These are phyloP conservation scores for Geotrichum macrosporum DNA, from an alignment of 1,139 yeast species.

Conservation along the genomic window DNA sequence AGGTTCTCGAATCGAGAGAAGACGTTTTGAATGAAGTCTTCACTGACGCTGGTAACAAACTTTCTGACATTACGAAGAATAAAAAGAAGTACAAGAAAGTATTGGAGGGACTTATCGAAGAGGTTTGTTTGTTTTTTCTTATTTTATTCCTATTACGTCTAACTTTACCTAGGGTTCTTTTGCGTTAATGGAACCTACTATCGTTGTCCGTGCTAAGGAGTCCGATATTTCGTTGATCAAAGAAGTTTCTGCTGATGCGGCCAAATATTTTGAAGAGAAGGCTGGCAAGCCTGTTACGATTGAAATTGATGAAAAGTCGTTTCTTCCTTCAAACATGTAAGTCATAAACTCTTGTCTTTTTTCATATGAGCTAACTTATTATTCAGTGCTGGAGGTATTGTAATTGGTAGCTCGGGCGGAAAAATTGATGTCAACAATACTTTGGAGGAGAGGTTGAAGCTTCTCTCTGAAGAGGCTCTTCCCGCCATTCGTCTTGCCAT, in stretches of 20 bases:
- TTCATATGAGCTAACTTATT: not conserved
- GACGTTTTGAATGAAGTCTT: conserved; percentile 72
- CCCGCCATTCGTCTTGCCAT: conserved; percentile 61
- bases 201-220: conserved; percentile 45
- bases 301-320: conserved; percentile 51
- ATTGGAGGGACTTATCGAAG: conserved; percentile 47
- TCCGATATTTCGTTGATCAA: conserved; percentile 47
- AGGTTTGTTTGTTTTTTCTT: conserved; percentile 35
- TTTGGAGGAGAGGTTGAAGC: conserved; percentile 83
- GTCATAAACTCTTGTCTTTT: not conserved
- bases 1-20: conserved; percentile 83
- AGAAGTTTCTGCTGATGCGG: conserved; percentile 59
- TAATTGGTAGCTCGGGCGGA: conserved; percentile 64
- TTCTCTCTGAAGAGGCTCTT: conserved; percentile 77
- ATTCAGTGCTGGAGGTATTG: conserved; percentile 78
- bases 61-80: conserved; percentile 50
- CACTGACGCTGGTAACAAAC: conserved; percentile 50
- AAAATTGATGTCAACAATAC: conserved; percentile 90
- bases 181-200: conserved; percentile 61
- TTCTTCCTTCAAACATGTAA: conserved; percentile 44
- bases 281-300: conserved; percentile 32
- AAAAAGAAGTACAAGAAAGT: conserved; percentile 69
- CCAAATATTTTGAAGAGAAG: conserved; percentile 57
- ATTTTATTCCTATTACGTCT: no score
- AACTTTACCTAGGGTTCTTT: conserved; percentile 38